A percentile compares a stretch with the other conserved stretches of the same genome.
phyloP scores from a whole-genome alignment of 2,329 filamentous ascomycete genomes.

The Fusarium secorum region DNA sequence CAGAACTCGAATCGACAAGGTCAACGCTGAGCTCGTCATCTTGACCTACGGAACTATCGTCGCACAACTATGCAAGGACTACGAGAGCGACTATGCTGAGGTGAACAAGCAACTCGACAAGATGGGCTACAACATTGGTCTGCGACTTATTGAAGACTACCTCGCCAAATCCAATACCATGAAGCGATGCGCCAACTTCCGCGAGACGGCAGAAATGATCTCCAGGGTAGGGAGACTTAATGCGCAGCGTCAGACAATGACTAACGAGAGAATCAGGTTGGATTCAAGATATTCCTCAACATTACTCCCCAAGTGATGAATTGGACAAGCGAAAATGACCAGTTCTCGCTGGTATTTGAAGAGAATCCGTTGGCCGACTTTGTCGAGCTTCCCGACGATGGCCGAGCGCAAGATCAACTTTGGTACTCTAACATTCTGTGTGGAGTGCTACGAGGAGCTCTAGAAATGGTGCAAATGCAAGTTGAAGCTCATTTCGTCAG shows the following conservation, averaged over 20 bases:
- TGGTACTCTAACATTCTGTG: constrained; percentile 99
- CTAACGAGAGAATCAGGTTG: constrained; percentile 67
- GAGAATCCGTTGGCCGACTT: constrained; percentile 98
- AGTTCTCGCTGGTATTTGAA: constrained; percentile 95
- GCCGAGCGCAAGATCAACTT: constrained; percentile 91
- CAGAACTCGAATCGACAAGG: constrained; percentile 95
- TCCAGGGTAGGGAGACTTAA: constrained; percentile 71
- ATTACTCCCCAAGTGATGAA: constrained; percentile 93
- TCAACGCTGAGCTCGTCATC: constrained; percentile 96
- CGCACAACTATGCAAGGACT: constrained; percentile 94
- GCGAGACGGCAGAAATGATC: constrained; percentile 96
- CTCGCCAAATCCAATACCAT: constrained; percentile 92
- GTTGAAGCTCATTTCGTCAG: constrained; percentile 97
- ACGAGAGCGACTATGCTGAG: constrained; percentile 90
- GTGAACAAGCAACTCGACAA: constrained; percentile 98
- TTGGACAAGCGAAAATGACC: constrained; percentile 95
- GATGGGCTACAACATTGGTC: constrained; percentile 98
- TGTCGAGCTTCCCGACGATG: constrained; percentile 95
- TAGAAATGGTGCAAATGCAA: constrained; percentile 99
- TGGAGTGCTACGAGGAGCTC: constrained; percentile 85
- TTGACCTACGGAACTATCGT: constrained; percentile 98
- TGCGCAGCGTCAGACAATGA: constrained; percentile 20
- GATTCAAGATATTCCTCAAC: constrained; percentile 99
- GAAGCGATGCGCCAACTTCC: constrained; percentile 89
- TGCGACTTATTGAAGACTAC: constrained; percentile 96